These are phyloP conservation scores for Emydomyces testavorans DNA, from an alignment of 2,329 filamentous ascomycete genomes.

Conservation along the genomic window DNA sequence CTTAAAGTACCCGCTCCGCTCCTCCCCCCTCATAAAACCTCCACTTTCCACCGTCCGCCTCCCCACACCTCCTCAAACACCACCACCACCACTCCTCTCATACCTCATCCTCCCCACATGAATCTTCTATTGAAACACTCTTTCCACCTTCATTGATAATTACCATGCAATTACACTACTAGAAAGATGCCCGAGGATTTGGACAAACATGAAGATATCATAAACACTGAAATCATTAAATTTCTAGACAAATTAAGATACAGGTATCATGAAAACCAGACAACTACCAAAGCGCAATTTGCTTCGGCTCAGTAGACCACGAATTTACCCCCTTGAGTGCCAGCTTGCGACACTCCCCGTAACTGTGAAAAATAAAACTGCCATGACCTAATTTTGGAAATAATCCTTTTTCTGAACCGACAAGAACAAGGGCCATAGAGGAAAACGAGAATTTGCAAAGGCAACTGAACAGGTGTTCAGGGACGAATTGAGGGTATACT, in stretches of 20 bases:
- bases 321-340: not conserved
- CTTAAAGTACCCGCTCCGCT: slow-evolving; percentile 10
- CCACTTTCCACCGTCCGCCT: not conserved
- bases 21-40: slow-evolving; percentile 11
- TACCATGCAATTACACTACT: too few relatives aligned
- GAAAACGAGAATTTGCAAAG: not conserved
- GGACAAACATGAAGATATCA: not conserved
- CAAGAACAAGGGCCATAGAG: not conserved
- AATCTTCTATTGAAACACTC: slow-evolving; percentile 9
- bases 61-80: not conserved
- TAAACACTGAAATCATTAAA: slow-evolving; percentile 1
- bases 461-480: not conserved
- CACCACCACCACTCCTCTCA: not conserved
- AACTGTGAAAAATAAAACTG: not conserved
- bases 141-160: slow-evolving; percentile 6
- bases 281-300: slow-evolving; percentile 4
- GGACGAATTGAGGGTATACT: not conserved
- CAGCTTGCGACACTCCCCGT: not conserved
- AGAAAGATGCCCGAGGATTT: not conserved
- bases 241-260: slow-evolving; percentile 6
- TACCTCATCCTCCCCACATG: slow-evolving; percentile 10
- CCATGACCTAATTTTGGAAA: not conserved
- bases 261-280: slow-evolving; percentile 5
- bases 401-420: not conserved
- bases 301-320: not conserved